Evolutionary conservation across 1,284 basidiomycete species (phyloP).

Genomic region (Athelia sp.): DNA sequence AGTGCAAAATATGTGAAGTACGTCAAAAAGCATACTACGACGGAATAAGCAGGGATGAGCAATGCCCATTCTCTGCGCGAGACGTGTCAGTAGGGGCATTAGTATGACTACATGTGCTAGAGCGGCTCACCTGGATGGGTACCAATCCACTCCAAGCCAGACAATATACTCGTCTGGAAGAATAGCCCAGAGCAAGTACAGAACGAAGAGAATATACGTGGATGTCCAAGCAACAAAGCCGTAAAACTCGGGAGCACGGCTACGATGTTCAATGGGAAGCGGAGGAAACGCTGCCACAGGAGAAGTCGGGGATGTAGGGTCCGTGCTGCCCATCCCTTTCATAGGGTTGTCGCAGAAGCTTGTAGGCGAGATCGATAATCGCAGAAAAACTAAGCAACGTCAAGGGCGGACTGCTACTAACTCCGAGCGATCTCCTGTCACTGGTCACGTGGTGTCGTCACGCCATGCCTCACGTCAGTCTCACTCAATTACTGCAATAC

Average conservation of each 20-base stretch:
- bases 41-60: conserved; percentile 77
- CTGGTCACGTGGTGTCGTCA: too few species aligned
- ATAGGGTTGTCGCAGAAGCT: too few species aligned
- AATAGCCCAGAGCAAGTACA: conserved; percentile 67
- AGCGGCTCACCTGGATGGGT: conserved; percentile 71
- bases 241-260: conserved; percentile 78
- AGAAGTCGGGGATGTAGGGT: conserved; percentile 42
- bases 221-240: conserved; percentile 82
- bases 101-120: conserved; percentile 2
- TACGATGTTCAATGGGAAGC: conserved; percentile 38
- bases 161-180: conserved; percentile 45
- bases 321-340: neutral
- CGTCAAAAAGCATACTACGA: conserved; percentile 68
- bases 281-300: conserved; percentile 49
- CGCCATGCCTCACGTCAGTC: too few species aligned
- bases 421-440: too few species aligned
- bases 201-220: conserved; percentile 65
- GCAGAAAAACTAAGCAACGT: too few species aligned
- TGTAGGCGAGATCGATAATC: too few species aligned
- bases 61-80: conserved; percentile 75
- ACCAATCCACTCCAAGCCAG: conserved; percentile 75
- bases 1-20: conserved; percentile 78
- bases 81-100: conserved; percentile 1
- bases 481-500: too few species aligned
- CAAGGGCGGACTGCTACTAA: too few species aligned